A percentile compares a stretch with the other conserved stretches of the same genome.
Evolutionary conservation across 768 basidiomycete species (phyloP).

Genomic region (Mrakia gelida): DNA sequence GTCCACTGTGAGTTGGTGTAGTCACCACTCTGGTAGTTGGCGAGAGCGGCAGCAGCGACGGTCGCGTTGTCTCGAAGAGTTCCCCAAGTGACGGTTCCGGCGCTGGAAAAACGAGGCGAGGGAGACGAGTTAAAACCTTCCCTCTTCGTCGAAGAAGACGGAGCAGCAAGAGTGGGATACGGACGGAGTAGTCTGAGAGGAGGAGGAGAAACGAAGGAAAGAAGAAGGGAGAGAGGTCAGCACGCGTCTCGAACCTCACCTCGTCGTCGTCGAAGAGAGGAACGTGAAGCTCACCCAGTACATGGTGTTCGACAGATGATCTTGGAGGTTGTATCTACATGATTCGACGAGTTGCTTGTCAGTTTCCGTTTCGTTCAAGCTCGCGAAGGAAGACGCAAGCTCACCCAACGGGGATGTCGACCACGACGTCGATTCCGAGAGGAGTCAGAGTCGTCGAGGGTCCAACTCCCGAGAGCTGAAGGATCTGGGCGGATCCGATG

Average conservation of each 20-base stretch:
- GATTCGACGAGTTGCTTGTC: neutral
- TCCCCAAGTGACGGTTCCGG: slow-evolving; percentile 29
- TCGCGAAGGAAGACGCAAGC: neutral
- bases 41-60: slow-evolving; percentile 1
- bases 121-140: neutral
- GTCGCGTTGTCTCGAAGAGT: slow-evolving; percentile 22
- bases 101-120: neutral
- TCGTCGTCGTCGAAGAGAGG: neutral
- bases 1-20: slow-evolving; percentile 31
- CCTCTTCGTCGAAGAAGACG: no score
- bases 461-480: slow-evolving; percentile 60
- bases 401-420: slow-evolving; percentile 57
- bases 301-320: slow-evolving; percentile 30
- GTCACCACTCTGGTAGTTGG: slow-evolving; percentile 17
- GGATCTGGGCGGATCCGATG: slow-evolving; percentile 55
- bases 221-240: neutral
- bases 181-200: neutral
- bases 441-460: slow-evolving; percentile 53
- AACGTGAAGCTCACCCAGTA: slow-evolving; percentile 21
- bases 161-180: neutral
- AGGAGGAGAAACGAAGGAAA: neutral
- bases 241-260: neutral
- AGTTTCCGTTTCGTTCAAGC: neutral
- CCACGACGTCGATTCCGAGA: slow-evolving; percentile 49
- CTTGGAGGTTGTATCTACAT: slow-evolving; percentile 50